Conservation (phyloP, 1,284 basidiomycete species). For the Gymnopus androsaceus region DNA sequence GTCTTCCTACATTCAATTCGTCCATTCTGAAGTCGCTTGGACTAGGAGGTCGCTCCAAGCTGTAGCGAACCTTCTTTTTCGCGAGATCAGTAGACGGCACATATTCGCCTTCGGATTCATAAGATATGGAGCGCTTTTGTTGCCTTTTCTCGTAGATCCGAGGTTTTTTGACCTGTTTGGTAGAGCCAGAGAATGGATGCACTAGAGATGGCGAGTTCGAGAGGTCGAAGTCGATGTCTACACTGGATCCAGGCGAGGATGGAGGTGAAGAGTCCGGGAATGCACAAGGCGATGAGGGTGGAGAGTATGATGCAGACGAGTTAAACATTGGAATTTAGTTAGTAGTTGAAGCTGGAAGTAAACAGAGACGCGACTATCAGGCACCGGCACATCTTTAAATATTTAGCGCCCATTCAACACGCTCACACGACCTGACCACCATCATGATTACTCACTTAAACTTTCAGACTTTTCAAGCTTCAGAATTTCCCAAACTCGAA, state of each 20-base stretch:
- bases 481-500: too few relatives aligned
- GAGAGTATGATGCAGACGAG: slow-evolving; percentile 36
- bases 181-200: slow-evolving; percentile 38
- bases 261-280: slow-evolving; percentile 38
- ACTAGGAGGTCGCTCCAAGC: not conserved
- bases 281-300: slow-evolving; percentile 21
- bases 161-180: slow-evolving; percentile 28
- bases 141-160: slow-evolving; percentile 30
- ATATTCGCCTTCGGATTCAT: not conserved
- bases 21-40: not conserved
- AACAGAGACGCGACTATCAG: not conserved
- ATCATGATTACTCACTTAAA: too few relatives aligned
- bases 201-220: slow-evolving; percentile 2
- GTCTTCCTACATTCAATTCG: too few relatives aligned
- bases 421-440: too few relatives aligned
- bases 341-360: not conserved
- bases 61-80: not conserved
- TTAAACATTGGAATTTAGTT: not conserved
- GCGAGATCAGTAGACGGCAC: not conserved
- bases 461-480: too few relatives aligned
- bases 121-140: slow-evolving; percentile 22
- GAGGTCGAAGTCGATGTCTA: slow-evolving; percentile 9
- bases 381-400: not conserved
- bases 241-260: slow-evolving; percentile 34
- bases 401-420: too few relatives aligned